Conservation (phyloP, 129 eudicot genomes). For the Oenanthe sinensis region DNA sequence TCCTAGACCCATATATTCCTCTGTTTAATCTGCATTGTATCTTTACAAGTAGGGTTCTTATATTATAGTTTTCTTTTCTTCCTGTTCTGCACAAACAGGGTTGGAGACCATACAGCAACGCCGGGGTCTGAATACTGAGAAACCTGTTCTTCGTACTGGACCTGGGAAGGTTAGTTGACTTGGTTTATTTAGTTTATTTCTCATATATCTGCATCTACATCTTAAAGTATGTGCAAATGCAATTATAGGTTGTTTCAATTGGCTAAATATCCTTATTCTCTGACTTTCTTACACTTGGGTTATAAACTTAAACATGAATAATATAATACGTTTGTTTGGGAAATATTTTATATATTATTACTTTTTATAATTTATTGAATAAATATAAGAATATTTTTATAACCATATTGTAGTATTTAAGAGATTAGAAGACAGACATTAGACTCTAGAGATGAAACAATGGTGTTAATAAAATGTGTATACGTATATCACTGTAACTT, state of each 20-base stretch:
- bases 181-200: background rate
- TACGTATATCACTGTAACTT: background rate
- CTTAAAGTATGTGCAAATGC: background rate
- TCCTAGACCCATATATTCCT: background rate
- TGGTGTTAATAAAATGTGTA: background rate
- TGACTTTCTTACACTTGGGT: background rate
- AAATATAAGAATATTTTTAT: too few relatives aligned
- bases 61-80: background rate
- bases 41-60: background rate
- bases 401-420: background rate
- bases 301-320: too few relatives aligned
- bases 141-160: conserved; percentile 90
- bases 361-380: too few relatives aligned
- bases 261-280: background rate
- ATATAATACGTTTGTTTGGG: too few relatives aligned
- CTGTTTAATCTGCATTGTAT: background rate
- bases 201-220: background rate
- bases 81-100: conserved; percentile 29
- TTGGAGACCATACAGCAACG: conserved; percentile 83
- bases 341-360: background rate
- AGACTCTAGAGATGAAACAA: background rate
- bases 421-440: background rate
- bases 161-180: conserved; percentile 78
- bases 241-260: background rate
- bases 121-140: conserved; percentile 60